Evolutionary conservation across 2,329 filamentous ascomycete genomes (phyloP).

Genomic region (Huntiella abstrusa): DNA sequence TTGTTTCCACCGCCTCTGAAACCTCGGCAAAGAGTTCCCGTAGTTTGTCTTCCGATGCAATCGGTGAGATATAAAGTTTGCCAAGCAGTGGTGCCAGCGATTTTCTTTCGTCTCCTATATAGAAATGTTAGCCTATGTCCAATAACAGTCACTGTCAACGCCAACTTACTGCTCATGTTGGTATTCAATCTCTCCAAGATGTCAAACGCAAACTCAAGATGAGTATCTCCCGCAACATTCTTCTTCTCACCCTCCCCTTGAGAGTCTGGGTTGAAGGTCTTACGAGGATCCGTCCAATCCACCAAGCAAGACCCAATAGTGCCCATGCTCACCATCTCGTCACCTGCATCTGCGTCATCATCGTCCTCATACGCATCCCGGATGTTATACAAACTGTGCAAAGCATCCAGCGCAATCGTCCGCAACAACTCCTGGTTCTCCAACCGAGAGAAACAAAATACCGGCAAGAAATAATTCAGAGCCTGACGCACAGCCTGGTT

Average conservation of each 20-base stretch:
- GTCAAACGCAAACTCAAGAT: conserved; percentile 58
- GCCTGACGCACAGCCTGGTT: conserved; percentile 76
- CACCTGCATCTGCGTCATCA: conserved; percentile 54
- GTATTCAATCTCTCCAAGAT: conserved; percentile 57
- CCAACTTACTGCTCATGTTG: conserved; percentile 43
- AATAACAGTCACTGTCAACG: background rate
- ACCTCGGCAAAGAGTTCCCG: conserved; percentile 38
- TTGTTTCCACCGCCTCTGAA: conserved; percentile 42
- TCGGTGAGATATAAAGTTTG: conserved; percentile 62
- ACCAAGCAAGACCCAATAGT: conserved; percentile 67
- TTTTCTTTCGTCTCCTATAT: conserved; percentile 68
- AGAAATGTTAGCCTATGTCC: conserved; percentile 16
- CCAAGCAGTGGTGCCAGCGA: conserved; percentile 56
- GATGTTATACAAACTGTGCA: conserved; percentile 57
- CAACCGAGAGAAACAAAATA: conserved; percentile 72
- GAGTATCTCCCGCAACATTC: conserved; percentile 55
- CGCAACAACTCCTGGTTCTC: conserved; percentile 75
- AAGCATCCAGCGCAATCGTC: conserved; percentile 49
- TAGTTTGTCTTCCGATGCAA: conserved; percentile 40
- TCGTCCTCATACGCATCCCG: conserved; percentile 57
- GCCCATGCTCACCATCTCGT: conserved; percentile 60
- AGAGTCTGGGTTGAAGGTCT: conserved; percentile 39
- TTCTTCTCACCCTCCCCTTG: conserved; percentile 39
- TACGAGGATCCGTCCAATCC: conserved; percentile 89
- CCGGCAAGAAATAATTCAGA: conserved; percentile 82